These are phyloP conservation scores for Mycosphaerelloides madeirae DNA, from an alignment of 2,329 filamentous ascomycete genomes.

Conservation along the genomic window DNA sequence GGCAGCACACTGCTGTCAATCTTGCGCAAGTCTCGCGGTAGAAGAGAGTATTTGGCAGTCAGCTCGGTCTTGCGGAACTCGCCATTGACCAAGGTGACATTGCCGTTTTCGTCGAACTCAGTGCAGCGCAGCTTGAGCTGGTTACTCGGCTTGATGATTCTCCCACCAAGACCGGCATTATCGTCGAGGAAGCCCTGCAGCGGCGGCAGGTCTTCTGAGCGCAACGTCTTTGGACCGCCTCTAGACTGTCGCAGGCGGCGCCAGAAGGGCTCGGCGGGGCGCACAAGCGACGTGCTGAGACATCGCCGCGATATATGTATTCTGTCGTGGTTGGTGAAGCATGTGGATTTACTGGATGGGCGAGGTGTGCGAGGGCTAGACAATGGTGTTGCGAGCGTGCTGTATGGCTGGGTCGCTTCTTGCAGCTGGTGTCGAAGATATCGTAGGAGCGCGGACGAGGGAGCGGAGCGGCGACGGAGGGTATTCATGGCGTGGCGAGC, in stretches of 20 bases:
- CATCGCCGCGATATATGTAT: conserved; percentile 15
- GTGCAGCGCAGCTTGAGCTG: conserved; percentile 87
- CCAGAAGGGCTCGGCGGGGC: conserved; percentile 24
- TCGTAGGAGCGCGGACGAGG: conserved; percentile 58
- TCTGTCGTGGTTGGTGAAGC: conserved; percentile 20
- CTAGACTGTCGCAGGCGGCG: conserved; percentile 22
- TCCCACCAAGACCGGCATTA: conserved; percentile 55
- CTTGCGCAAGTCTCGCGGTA: conserved; percentile 92
- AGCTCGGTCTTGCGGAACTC: conserved; percentile 98
- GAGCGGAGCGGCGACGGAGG: conserved; percentile 33
- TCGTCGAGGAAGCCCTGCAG: conserved; percentile 53
- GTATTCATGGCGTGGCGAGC: conserved; percentile 21
- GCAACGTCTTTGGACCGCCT: conserved; percentile 31
- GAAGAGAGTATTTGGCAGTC: conserved; percentile 91
- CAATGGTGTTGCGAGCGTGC: conserved; percentile 3
- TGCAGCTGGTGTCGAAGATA: conserved; percentile 70
- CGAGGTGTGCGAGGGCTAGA: background rate
- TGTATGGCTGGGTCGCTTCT: conserved; percentile 35
- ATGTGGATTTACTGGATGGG: conserved; percentile 4
- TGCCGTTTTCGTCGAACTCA: conserved; percentile 86
- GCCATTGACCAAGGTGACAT: conserved; percentile 86
- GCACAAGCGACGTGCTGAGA: conserved; percentile 15
- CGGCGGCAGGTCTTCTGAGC: conserved; percentile 56
- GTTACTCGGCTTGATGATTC: conserved; percentile 72
- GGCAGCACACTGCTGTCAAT: conserved; percentile 95